Evolutionary conservation across 108 stramenopile genomes (phyloP).

Genomic region (Seminavis robusta): DNA sequence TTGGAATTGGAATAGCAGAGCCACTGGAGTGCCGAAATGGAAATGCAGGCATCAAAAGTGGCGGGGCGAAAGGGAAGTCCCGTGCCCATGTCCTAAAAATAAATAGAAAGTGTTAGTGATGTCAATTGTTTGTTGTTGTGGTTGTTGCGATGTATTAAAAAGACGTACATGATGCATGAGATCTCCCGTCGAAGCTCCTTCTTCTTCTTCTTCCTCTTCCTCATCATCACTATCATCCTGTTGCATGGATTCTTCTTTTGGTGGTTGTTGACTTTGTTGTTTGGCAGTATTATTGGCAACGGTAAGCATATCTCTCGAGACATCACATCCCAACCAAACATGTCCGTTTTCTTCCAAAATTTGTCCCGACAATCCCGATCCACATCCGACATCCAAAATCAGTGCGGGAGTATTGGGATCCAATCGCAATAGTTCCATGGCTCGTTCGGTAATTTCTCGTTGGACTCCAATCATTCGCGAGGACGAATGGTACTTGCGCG

Average conservation of each 20-base stretch:
- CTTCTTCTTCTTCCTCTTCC: constrained; percentile 24
- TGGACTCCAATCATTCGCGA: constrained; percentile 96
- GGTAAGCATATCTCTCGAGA: constrained; percentile 94
- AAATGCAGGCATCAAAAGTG: constrained; percentile 97
- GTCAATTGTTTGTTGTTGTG: too few species aligned
- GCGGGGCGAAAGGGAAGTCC: constrained; percentile 98
- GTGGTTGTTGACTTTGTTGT: constrained; percentile 21
- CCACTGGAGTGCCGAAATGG: constrained; percentile 99
- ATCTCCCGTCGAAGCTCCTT: constrained; percentile 61
- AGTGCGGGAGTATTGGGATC: constrained; percentile 47
- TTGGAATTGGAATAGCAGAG: constrained; percentile 95
- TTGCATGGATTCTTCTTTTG: constrained; percentile 25
- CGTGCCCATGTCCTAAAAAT: constrained; percentile 91
- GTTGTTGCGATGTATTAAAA: too few species aligned
- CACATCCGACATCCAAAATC: constrained; percentile 96
- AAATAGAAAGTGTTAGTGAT: background rate
- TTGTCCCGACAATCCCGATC: constrained; percentile 95
- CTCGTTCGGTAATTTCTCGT: constrained; percentile 94
- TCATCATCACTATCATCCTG: constrained; percentile 22
- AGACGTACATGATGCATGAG: constrained; percentile 70
- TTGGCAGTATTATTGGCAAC: constrained; percentile 92
- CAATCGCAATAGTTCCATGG: constrained; percentile 91
- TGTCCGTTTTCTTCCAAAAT: constrained; percentile 94
- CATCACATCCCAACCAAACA: constrained; percentile 95
- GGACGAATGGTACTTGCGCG: constrained; percentile 92